Evolutionary conservation across 1,284 basidiomycete genomes (phyloP).

Genomic region (Agaricales sp.): DNA sequence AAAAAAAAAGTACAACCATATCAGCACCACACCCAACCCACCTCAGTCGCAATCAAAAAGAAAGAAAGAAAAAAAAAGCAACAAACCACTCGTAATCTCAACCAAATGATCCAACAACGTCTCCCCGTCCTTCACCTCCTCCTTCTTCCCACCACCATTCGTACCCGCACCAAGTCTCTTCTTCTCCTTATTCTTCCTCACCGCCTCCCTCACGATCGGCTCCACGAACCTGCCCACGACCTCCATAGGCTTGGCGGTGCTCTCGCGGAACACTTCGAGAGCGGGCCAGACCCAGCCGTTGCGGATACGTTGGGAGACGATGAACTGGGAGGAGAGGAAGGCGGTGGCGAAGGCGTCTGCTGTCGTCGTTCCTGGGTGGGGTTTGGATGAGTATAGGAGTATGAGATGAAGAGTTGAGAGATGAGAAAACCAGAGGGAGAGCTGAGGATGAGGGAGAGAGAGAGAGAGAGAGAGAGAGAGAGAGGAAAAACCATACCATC

Average conservation of each 20-base stretch:
- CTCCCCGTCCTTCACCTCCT: neutral
- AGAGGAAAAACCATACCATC: no score
- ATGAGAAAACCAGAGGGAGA: no score
- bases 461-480: no score
- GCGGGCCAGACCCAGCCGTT: constrained; percentile 20
- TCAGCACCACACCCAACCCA: no score
- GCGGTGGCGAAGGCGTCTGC: constrained; percentile 23
- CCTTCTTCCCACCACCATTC: constrained; percentile 3
- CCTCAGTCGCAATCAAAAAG: no score
- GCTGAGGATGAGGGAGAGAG: no score
- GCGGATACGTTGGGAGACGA: constrained; percentile 12
- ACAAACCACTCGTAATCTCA: neutral
- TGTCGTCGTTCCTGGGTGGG: neutral
- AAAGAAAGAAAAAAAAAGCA: constrained; percentile 3
- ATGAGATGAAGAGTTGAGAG: no score
- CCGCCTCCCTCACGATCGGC: constrained; percentile 22
- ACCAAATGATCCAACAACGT: constrained; percentile 3
- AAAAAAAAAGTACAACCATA: neutral
- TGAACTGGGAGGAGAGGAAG: constrained; percentile 17
- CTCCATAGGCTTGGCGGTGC: constrained; percentile 19
- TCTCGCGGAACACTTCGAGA: constrained; percentile 22
- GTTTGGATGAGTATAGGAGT: no score
- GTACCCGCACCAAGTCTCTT: constrained; percentile 11
- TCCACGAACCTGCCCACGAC: constrained; percentile 24
- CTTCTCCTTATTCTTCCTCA: constrained; percentile 16